Evolutionary conservation across 768 basidiomycete species (phyloP).

Genomic region (Tylopilus subfusipes): DNA sequence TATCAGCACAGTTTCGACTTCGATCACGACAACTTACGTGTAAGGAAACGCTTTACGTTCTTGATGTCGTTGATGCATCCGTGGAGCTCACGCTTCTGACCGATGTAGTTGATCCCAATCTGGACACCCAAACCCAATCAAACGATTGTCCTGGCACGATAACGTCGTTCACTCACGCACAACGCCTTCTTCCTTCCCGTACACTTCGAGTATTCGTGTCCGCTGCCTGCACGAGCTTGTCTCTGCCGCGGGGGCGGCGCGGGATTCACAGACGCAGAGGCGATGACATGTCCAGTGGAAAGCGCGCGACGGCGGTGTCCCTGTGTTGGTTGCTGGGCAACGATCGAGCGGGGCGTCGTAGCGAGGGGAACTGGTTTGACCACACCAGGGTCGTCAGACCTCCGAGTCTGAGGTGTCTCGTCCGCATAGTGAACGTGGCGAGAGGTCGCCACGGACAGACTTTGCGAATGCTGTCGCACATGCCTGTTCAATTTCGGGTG

Average conservation of each 20-base stretch:
- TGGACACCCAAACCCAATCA: constrained; percentile 23
- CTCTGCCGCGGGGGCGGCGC: constrained; percentile 5
- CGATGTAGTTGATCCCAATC: constrained; percentile 81
- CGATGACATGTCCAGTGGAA: constrained; percentile 16
- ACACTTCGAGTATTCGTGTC: constrained; percentile 46
- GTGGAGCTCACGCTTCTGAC: constrained; percentile 56
- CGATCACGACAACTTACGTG: constrained; percentile 37
- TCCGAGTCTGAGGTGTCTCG: constrained; percentile 5
- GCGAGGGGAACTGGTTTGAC: neutral
- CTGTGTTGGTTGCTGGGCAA: constrained; percentile 4
- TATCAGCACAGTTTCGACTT: neutral
- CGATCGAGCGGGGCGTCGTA: neutral
- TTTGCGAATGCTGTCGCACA: constrained; percentile 4
- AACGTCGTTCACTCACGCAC: constrained; percentile 29
- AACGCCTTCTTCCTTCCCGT: constrained; percentile 52
- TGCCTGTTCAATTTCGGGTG: neutral
- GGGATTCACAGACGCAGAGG: neutral
- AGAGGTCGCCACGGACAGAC: constrained; percentile 14
- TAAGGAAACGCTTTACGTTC: constrained; percentile 66
- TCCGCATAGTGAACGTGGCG: constrained; percentile 29
- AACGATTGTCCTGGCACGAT: neutral
- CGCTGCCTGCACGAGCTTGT: neutral
- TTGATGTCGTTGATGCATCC: constrained; percentile 83
- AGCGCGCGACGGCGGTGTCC: constrained; percentile 19
- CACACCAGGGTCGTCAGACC: neutral